Conservation (phyloP, 495 filamentous ascomycete genomes). For the Lasiosphaeria miniovina region DNA sequence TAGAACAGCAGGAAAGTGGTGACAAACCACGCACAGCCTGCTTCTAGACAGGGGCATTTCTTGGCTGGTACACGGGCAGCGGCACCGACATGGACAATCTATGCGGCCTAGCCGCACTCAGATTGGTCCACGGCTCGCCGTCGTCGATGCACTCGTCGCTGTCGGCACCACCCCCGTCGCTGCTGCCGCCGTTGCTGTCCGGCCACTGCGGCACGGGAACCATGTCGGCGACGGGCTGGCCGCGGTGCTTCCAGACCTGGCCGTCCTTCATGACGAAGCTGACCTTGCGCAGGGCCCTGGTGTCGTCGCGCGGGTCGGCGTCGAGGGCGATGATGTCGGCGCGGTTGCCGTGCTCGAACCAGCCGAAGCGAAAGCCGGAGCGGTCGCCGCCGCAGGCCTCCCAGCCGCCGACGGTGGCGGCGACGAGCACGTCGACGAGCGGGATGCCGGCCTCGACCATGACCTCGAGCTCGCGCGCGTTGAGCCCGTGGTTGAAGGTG, state of each 20-base stretch:
- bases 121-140: too few relatives aligned
- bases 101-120: not conserved
- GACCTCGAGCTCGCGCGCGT: constrained; percentile 48
- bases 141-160: too few relatives aligned
- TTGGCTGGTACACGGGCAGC: constrained; percentile 7
- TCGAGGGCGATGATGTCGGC: constrained; percentile 50
- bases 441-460: constrained; percentile 50
- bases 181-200: too few relatives aligned
- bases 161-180: too few relatives aligned
- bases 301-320: constrained; percentile 34
- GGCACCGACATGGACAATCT: constrained; percentile 23
- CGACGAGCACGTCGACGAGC: constrained; percentile 43
- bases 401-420: constrained; percentile 49
- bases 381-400: constrained; percentile 49
- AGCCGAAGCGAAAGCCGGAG: constrained; percentile 49
- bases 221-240: not conserved
- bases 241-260: constrained; percentile 34
- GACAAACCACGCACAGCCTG: too few relatives aligned
- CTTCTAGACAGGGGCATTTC: too few relatives aligned
- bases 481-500: constrained; percentile 49
- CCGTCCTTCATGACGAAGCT: constrained; percentile 54
- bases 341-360: constrained; percentile 41
- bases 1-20: too few relatives aligned
- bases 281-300: constrained; percentile 42
- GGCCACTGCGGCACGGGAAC: too few relatives aligned